A percentile compares a stretch with the other conserved stretches of the same genome.
Conservation (phyloP, 306 rosid species). For the Parietaria judaica region DNA sequence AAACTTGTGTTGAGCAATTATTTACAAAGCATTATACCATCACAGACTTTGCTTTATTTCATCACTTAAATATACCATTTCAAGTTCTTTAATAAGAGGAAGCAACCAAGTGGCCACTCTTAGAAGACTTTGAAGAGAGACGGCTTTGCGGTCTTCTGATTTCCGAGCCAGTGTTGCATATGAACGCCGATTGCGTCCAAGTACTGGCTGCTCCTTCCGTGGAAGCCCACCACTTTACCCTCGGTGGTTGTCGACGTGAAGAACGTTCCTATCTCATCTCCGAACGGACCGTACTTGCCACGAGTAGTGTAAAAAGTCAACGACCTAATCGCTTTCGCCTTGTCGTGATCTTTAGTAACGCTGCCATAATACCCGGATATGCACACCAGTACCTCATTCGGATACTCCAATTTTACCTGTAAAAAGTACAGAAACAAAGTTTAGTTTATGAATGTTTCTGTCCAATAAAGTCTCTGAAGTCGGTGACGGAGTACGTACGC, state of each 20-base stretch:
- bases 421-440: neutral
- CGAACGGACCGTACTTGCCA: constrained; percentile 86
- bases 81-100: no score
- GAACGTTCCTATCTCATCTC: constrained; percentile 74
- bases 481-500: constrained; percentile 29
- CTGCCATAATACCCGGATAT: constrained; percentile 66
- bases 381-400: constrained; percentile 72
- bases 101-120: neutral
- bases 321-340: constrained; percentile 49
- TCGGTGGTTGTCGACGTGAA: constrained; percentile 84
- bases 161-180: constrained; percentile 96
- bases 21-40: no score
- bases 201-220: constrained; percentile 77
- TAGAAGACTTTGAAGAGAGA: constrained; percentile 61
- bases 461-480: neutral
- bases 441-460: neutral
- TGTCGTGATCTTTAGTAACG: constrained; percentile 31
- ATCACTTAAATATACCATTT: no score
- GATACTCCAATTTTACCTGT: constrained; percentile 75
- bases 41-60: no score
- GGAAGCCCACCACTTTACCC: constrained; percentile 85
- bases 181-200: constrained; percentile 91
- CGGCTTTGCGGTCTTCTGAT: constrained; percentile 42
- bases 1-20: no score
- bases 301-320: constrained; percentile 59